Evolutionary conservation across 495 filamentous ascomycete species (phyloP), one percentile per base, ranked within the genome.

Genomic region (Aspergillus leporis): DNA sequence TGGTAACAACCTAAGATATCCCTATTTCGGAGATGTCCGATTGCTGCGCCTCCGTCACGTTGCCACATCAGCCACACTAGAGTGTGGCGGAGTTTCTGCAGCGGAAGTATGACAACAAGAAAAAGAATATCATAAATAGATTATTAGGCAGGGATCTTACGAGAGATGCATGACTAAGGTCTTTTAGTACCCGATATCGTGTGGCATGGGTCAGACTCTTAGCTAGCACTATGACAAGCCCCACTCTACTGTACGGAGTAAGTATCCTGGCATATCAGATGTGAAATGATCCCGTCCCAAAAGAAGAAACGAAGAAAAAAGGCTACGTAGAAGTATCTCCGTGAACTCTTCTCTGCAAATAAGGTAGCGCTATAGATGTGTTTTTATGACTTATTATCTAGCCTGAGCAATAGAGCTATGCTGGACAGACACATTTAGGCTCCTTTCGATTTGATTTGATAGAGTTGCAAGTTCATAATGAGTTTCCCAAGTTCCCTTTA

Each of bases 41-140:
- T 25, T 64, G 58, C 64, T 63, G 61, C 64, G 64, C 64, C 61
- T 61, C 53, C 52, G 56, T 60, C 56, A 52, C 45, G 25, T 53
- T 50, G 51, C 23, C 28, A 23, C 58, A 49, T 63, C 36, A 61
- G 64, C 61, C 64, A 67, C 61, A 47, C 23, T 45, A 16, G 16
- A 48, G 18, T 64, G 64, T 63, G 64, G 64, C 61, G 58, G 48
- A 59, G 61, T 67, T 67, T 67, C 64, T 64, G 64, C 61, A 64
- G 56, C 30, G 40, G 56, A 49, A 43, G 50, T 36, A 61, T 63
- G 64, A 61, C 60, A 51, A 52, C 21, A 41, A 46, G 40, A 25
- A 53, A 54, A n/a, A 16, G 38, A 46, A 50, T 54, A 21, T 46
- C 16, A n/a, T 6, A 28, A 47, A n/a, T 9, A n/a, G 14, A 52